A percentile compares a stretch with the other conserved stretches of the same genome.
phyloP scores from a whole-genome alignment of 345 rosid genomes.

The Camelina neglecta region DNA sequence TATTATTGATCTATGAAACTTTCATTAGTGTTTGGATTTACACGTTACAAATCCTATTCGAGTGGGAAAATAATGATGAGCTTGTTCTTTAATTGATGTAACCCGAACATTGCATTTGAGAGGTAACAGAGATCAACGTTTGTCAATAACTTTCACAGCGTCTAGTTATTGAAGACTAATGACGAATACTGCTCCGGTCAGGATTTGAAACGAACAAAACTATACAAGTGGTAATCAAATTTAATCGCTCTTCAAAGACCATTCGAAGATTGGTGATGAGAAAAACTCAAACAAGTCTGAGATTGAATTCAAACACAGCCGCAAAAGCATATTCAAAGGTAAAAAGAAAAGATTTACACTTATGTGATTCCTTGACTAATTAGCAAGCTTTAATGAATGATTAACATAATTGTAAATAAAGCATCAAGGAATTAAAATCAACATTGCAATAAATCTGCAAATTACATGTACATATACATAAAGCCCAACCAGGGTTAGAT shows the following conservation, averaged over 20 bases:
- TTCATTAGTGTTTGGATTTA: no score
- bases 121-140: not conserved
- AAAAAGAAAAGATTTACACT: not conserved
- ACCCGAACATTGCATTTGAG: not conserved
- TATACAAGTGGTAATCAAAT: not conserved
- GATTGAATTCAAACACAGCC: not conserved
- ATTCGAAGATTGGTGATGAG: not conserved
- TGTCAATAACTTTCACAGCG: not conserved
- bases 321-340: not conserved
- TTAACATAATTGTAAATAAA: conserved; percentile 6
- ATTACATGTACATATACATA: conserved; percentile 34
- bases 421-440: conserved; percentile 5
- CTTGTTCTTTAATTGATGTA: not conserved
- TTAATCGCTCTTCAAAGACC: not conserved
- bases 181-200: not conserved
- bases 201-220: not conserved
- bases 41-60: not conserved
- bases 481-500: conserved; percentile 11
- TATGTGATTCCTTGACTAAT: not conserved
- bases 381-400: conserved; percentile 3
- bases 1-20: no score
- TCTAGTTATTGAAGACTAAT: not conserved
- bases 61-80: not conserved
- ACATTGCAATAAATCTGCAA: conserved; percentile 34
- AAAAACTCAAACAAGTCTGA: not conserved